Evolutionary conservation across 305 asterid species (phyloP).

Genomic region (Euphrasia arctica): DNA sequence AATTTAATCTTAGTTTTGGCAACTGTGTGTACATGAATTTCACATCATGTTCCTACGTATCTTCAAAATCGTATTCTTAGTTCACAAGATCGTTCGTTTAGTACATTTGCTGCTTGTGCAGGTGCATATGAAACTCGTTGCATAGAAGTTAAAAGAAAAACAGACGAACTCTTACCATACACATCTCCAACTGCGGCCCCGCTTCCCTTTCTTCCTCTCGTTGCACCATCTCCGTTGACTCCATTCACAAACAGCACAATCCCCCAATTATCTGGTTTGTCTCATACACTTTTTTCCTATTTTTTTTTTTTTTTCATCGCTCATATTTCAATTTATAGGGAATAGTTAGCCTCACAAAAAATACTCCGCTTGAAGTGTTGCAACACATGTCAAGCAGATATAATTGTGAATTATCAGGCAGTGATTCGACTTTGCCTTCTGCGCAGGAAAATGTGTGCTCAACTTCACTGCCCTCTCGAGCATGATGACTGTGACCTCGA

Average conservation of each 20-base stretch:
- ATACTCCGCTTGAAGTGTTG: not conserved
- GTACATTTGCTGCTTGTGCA: constrained; percentile 38
- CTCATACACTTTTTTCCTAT: constrained; percentile 3
- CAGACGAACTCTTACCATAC: constrained; percentile 56
- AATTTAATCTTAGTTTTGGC: not conserved
- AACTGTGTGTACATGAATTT: constrained; percentile 1
- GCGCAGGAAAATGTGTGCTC: constrained; percentile 65
- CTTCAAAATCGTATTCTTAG: constrained; percentile 12
- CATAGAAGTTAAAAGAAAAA: constrained; percentile 31
- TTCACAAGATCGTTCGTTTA: constrained; percentile 6
- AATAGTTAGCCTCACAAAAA: no score
- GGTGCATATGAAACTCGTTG: constrained; percentile 27
- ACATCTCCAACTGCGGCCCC: constrained; percentile 67
- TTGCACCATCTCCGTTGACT: constrained; percentile 92
- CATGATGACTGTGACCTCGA: constrained; percentile 74
- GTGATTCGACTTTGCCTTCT: constrained; percentile 13
- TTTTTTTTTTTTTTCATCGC: not conserved
- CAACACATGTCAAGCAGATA: not conserved
- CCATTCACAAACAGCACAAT: constrained; percentile 86
- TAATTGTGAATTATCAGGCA: not conserved
- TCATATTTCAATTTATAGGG: not conserved
- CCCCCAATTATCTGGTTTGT: constrained; percentile 89
- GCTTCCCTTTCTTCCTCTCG: constrained; percentile 80
- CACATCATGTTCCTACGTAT: not conserved
- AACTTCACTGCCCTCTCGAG: constrained; percentile 61